These are phyloP conservation scores for Starmerella apis DNA, from an alignment of 805 yeast species.

Conservation along the genomic window DNA sequence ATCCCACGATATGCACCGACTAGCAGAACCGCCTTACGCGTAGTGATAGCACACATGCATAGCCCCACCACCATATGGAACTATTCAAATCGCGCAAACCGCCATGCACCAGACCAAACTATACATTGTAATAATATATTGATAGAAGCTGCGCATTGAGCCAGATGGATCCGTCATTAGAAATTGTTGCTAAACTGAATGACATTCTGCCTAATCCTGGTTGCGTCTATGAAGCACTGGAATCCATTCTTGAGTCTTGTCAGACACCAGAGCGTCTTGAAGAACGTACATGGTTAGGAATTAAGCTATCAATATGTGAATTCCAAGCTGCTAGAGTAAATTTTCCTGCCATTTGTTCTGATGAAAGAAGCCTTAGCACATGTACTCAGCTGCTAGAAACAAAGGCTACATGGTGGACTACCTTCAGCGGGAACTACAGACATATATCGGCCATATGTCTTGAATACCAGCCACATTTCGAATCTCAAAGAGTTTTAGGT, in stretches of 20 bases:
- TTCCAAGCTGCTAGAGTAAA: constrained; percentile 26
- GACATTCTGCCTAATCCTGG: constrained; percentile 23
- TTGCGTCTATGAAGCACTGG: constrained; percentile 27
- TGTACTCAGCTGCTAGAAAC: constrained; percentile 28
- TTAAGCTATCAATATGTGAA: constrained; percentile 29
- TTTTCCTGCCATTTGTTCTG: constrained; percentile 26
- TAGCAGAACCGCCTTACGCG: neutral
- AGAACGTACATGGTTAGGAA: constrained; percentile 24
- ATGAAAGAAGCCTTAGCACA: neutral
- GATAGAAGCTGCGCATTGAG: no score
- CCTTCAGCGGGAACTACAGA: constrained; percentile 55
- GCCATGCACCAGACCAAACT: no score
- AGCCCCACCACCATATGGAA: neutral
- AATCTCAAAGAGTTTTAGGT: constrained; percentile 12
- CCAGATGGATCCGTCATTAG: constrained; percentile 16
- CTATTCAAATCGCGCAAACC: no score
- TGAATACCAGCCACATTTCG: constrained; percentile 24
- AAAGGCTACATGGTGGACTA: constrained; percentile 56
- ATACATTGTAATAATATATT: no score
- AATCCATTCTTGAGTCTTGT: constrained; percentile 26
- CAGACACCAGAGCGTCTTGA: constrained; percentile 15
- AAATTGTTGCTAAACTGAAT: constrained; percentile 14
- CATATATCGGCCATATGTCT: constrained; percentile 43
- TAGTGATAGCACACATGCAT: neutral
- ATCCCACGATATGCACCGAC: neutral